phyloP scores from a whole-genome alignment of 2,329 filamentous ascomycete genomes.

The Penicillium hordei region DNA sequence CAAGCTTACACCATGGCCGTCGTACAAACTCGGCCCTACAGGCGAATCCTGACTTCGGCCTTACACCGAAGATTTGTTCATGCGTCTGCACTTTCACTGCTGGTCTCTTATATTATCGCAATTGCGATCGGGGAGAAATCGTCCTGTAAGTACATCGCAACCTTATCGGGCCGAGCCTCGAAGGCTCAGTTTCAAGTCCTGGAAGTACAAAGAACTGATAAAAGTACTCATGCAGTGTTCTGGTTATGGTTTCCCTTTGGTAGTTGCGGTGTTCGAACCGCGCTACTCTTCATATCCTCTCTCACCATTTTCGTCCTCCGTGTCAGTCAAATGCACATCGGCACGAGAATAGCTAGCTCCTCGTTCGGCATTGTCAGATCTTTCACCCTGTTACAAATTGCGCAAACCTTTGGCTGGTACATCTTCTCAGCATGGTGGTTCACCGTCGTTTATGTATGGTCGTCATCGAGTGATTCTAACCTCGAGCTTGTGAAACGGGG shows the following conservation, averaged over 20 bases:
- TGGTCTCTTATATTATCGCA: constrained; percentile 71
- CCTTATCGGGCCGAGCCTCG: neutral
- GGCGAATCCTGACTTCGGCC: constrained; percentile 86
- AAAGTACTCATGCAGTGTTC: constrained; percentile 57
- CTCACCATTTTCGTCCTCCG: constrained; percentile 80
- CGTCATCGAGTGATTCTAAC: constrained; percentile 58
- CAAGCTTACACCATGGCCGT: constrained; percentile 38
- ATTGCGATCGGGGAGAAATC: constrained; percentile 68
- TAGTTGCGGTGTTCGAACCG: constrained; percentile 68
- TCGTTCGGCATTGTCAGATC: constrained; percentile 63
- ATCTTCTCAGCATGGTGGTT: constrained; percentile 75
- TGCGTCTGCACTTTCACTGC: constrained; percentile 68
- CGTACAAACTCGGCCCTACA: constrained; percentile 57
- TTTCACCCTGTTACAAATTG: constrained; percentile 59
- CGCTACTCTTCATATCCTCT: constrained; percentile 72
- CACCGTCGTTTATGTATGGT: constrained; percentile 77
- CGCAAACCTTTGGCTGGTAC: constrained; percentile 75
- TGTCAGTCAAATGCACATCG: constrained; percentile 78
- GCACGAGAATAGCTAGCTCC: constrained; percentile 68
- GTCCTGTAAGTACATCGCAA: constrained; percentile 57
- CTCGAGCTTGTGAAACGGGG: constrained; percentile 72
- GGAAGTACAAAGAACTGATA: neutral
- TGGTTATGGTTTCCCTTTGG: constrained; percentile 88
- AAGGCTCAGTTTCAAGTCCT: neutral
- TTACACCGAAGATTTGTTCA: constrained; percentile 83